phyloP scores from a whole-genome alignment of 805 yeast genomes.

The Yamadazyma kitorensis region DNA sequence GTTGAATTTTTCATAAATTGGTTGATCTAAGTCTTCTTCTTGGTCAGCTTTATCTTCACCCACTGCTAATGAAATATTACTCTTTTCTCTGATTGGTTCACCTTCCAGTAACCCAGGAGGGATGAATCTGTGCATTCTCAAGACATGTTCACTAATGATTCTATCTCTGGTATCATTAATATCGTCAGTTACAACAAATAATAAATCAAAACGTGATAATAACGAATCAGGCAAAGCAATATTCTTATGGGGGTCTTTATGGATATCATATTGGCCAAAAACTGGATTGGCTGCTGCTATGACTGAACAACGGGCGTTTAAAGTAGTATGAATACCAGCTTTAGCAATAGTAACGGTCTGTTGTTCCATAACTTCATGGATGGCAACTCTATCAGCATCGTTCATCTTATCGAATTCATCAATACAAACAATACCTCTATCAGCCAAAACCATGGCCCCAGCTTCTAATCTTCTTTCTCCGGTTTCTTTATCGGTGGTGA shows the following conservation, averaged over 20 bases:
- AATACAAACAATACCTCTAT: conserved; percentile 95
- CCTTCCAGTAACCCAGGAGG: conserved; percentile 91
- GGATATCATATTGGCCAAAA: conserved; percentile 93
- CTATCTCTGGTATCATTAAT: conserved; percentile 83
- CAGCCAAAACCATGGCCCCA: conserved; percentile 99
- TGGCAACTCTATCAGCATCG: conserved; percentile 94
- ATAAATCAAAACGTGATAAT: conserved; percentile 91
- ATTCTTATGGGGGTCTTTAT: conserved; percentile 93
- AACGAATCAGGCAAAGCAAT: conserved; percentile 96
- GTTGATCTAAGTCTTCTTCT: conserved; percentile 46
- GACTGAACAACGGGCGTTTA: conserved; percentile 95
- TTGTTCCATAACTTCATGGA: conserved; percentile 99
- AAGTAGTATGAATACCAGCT: conserved; percentile 95
- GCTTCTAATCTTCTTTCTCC: conserved; percentile 97
- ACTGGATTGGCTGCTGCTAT: conserved; percentile 98
- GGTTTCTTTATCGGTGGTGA: conserved; percentile 92
- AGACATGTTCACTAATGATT: conserved; percentile 87
- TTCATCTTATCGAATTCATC: conserved; percentile 99
- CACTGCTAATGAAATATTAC: conserved; percentile 70
- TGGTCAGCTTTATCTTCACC: conserved; percentile 57
- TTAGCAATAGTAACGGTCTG: conserved; percentile 97
- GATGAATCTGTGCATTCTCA: conserved; percentile 86
- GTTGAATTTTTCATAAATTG: conserved; percentile 81
- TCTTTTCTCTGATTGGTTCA: conserved; percentile 82
- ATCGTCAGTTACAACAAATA: conserved; percentile 95